Evolutionary conservation across 202 grass and related monocot genomes (phyloP), one percentile per base, ranked within the genome.

Genomic region (Zizania palustris): DNA sequence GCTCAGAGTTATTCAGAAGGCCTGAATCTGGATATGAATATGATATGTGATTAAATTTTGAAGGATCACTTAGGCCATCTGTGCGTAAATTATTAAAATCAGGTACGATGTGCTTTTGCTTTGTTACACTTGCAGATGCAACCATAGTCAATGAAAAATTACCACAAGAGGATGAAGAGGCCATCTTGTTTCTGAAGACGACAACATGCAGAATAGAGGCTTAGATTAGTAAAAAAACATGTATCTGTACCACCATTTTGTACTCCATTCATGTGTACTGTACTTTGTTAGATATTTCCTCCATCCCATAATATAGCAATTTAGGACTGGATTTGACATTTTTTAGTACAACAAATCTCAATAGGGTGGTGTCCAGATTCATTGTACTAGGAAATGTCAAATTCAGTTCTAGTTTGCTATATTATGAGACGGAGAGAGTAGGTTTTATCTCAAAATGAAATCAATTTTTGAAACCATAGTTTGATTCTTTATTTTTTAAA

Each of bases 1-100:
- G 78, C 89, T 98, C n/a, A 89, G 95, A 80, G 85, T 98, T 75
- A 71, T 94, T 53, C 88, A 92, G 70, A 98, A 98, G 70, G 53
- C 57, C 44, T 92, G 65, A 82, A 19, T 16, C 78, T 4, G 7
- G 33, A 64, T 79, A 8, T 28, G 28, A 28, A 28, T 3, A 54
- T 54, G 6, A 54, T 54, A 54, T 15, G 18, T 54, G 50, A 54
- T 16, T 54, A 40, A 48, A 36, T 64, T 59, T 11, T 57, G 48
- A 75, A 70, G 33, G 45, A 35, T 21, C 5, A 0, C 8, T 16
- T 44, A 41, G 77, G 18, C 71, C 37, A 55, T 6, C 10, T n/a
- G 33, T 34, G 0, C 50, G 11, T 16, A 15, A n/a, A 43, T 9
- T 22, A 4, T 8, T 56, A 9, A 49, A 54, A 19, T 43, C 33